Percentiles rank a stretch among this genome's conserved stretches.
Conservation (phyloP, 345 rosid genomes). For the Eucalyptus polybractea region DNA sequence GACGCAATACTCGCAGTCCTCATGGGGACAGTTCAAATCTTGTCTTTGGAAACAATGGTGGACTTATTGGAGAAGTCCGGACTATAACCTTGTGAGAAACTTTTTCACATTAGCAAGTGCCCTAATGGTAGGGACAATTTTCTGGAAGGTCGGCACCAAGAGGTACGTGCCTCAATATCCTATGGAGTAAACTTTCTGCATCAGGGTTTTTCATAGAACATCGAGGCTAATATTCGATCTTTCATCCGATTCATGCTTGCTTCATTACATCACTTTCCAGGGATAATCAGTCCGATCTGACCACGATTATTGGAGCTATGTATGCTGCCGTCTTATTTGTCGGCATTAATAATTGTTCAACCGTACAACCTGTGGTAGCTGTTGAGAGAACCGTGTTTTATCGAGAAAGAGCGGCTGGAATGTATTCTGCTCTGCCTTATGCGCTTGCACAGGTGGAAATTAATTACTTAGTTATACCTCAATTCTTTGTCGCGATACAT, state of each 20-base stretch:
- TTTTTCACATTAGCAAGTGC: conserved; percentile 15
- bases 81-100: conserved; percentile 21
- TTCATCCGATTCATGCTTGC: not conserved
- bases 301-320: conserved; percentile 65
- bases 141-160: conserved; percentile 21
- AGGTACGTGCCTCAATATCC: not conserved
- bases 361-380: conserved; percentile 59
- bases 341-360: conserved; percentile 54
- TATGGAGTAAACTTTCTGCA: not conserved
- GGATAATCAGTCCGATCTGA: conserved; percentile 29
- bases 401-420: conserved; percentile 72
- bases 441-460: conserved; percentile 49
- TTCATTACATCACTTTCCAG: conserved; percentile 9
- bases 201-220: not conserved
- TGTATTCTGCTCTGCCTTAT: conserved; percentile 66
- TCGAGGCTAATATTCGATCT: not conserved
- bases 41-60: conserved; percentile 32
- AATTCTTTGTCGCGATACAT: not conserved
- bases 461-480: not conserved
- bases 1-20: conserved; percentile 9
- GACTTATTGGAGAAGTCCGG: conserved; percentile 36
- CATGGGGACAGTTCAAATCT: conserved; percentile 29
- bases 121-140: conserved; percentile 13
- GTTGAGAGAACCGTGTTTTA: conserved; percentile 71
- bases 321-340: conserved; percentile 47